phyloP scores from a whole-genome alignment of 2,329 filamentous ascomycete species.

The Sporothrix inflata region DNA sequence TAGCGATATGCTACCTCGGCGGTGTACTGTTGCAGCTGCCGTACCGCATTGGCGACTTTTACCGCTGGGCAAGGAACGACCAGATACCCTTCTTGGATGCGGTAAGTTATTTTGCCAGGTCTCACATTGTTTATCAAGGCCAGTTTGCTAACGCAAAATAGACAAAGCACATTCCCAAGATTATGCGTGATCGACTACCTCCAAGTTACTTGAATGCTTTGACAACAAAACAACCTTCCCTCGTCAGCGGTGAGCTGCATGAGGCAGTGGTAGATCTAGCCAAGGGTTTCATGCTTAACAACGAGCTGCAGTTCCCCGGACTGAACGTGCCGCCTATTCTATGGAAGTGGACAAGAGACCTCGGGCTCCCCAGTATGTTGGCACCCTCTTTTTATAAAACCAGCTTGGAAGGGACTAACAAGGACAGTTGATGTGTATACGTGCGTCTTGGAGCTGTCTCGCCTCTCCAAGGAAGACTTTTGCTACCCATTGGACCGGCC shows the following conservation, averaged over 20 bases:
- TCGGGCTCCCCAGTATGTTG: constrained; percentile 72
- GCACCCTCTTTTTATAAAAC: constrained; percentile 29
- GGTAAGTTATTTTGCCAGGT: constrained; percentile 44
- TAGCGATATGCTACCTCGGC: constrained; percentile 80
- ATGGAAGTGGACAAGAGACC: constrained; percentile 68
- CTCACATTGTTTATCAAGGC: too few relatives aligned
- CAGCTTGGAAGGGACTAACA: constrained; percentile 21
- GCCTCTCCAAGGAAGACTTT: constrained; percentile 57
- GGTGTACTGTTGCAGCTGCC: constrained; percentile 75
- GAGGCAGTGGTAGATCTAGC: constrained; percentile 63
- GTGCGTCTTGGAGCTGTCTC: constrained; percentile 60
- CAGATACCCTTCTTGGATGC: constrained; percentile 74
- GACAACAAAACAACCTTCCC: constrained; percentile 51
- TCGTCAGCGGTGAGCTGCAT: constrained; percentile 65
- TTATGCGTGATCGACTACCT: constrained; percentile 69
- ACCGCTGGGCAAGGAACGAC: constrained; percentile 66
- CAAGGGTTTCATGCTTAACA: constrained; percentile 66
- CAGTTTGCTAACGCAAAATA: constrained; percentile 48
- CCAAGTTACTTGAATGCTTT: constrained; percentile 62
- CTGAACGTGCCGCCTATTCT: constrained; percentile 72
- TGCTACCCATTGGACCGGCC: constrained; percentile 56
- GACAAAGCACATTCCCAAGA: constrained; percentile 62
- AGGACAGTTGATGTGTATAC: constrained; percentile 65
- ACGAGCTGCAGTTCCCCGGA: constrained; percentile 71
- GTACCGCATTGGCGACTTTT: constrained; percentile 73